Conservation (phyloP, 192 early-diverging fungal genomes). For the Podochytrium sp. region DNA sequence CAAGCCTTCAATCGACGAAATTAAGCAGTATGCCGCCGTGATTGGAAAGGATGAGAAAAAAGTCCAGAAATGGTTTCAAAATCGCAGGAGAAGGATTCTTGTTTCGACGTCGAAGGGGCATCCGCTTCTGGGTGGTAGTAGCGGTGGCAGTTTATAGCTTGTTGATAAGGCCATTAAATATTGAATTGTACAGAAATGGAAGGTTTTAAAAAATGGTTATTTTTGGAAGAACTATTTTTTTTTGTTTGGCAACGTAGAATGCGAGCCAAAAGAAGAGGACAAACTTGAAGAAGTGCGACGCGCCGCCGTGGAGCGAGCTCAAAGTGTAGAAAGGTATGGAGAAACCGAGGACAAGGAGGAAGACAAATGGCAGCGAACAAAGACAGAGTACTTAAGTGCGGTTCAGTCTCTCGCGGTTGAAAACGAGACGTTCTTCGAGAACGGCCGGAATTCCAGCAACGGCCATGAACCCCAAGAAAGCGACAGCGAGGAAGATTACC, state of each 20-base stretch:
- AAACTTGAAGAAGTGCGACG: slow-evolving; percentile 40
- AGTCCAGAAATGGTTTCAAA: background rate
- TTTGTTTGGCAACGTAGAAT: slow-evolving; percentile 43
- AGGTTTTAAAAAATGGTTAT: too few relatives aligned
- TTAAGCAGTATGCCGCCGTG: background rate
- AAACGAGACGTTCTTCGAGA: slow-evolving; percentile 45
- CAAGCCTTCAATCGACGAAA: background rate
- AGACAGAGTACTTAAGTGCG: slow-evolving; percentile 34
- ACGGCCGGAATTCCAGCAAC: slow-evolving; percentile 49
- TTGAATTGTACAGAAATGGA: too few relatives aligned
- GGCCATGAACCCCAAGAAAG: slow-evolving; percentile 41
- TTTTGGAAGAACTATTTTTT: too few relatives aligned
- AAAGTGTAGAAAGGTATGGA: slow-evolving; percentile 30
- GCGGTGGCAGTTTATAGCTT: too few relatives aligned
- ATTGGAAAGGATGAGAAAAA: slow-evolving; percentile 1
- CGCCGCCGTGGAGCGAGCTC: background rate
- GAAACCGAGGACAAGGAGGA: slow-evolving; percentile 34
- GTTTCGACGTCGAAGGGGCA: too few relatives aligned
- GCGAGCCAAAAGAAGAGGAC: slow-evolving; percentile 40
- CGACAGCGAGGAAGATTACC: slow-evolving; percentile 35
- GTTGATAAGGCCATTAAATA: too few relatives aligned
- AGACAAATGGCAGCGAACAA: slow-evolving; percentile 37
- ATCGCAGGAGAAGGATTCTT: too few relatives aligned
- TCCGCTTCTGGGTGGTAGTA: too few relatives aligned
- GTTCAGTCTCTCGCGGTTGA: slow-evolving; percentile 41